Conservation (phyloP, 2,329 filamentous ascomycete species). For the Claviceps sp. region DNA sequence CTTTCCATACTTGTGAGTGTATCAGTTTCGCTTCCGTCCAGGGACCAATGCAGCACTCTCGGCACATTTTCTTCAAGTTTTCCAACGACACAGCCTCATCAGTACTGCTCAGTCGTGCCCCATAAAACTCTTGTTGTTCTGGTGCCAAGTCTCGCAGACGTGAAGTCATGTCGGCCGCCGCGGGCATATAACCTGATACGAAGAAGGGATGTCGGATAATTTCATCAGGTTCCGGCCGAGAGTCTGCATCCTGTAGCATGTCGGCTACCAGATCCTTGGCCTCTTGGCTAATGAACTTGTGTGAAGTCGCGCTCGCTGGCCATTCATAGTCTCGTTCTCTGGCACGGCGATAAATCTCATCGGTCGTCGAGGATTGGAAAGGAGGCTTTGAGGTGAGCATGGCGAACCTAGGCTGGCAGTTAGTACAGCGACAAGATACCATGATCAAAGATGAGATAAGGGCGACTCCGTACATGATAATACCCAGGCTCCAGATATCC, state of each 20-base stretch:
- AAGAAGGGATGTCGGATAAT: conserved; percentile 76
- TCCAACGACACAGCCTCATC: conserved; percentile 32
- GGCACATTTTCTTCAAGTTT: conserved; percentile 44
- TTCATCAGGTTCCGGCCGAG: conserved; percentile 59
- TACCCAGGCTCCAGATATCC: conserved; percentile 94
- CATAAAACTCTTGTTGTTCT: conserved; percentile 44
- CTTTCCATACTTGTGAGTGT: conserved; percentile 47
- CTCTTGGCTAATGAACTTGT: conserved; percentile 59
- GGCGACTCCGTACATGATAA: conserved; percentile 63
- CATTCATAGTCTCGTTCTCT: conserved; percentile 65
- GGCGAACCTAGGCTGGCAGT: conserved; percentile 51
- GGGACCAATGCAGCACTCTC: conserved; percentile 44
- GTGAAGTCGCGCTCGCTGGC: conserved; percentile 52
- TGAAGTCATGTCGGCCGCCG: conserved; percentile 41
- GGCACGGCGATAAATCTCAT: conserved; percentile 69
- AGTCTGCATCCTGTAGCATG: conserved; percentile 62
- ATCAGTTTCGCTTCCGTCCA: conserved; percentile 33
- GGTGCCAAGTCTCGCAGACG: conserved; percentile 45
- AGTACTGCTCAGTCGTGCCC: conserved; percentile 30
- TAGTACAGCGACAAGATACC: neutral
- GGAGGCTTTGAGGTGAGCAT: conserved; percentile 94
- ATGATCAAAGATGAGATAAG: neutral
- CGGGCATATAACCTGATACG: conserved; percentile 60
- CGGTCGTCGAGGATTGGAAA: conserved; percentile 82
- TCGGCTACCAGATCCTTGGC: conserved; percentile 66